Conservation (phyloP, 805 yeast genomes). For the Ogataea pilisensis region DNA sequence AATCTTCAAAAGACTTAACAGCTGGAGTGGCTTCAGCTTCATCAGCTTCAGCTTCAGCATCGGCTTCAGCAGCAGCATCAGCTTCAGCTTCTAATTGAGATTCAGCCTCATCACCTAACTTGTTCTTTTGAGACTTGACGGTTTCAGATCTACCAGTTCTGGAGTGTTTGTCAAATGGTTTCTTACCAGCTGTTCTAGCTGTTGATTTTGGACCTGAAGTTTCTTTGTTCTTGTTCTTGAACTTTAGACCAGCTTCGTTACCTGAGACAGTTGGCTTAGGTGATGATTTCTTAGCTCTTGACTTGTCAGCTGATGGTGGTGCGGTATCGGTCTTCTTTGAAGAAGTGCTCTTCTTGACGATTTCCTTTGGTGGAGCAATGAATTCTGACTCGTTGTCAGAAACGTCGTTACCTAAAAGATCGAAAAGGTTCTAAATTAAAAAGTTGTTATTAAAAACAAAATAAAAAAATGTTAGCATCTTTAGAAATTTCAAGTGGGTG, state of each 20-base stretch:
- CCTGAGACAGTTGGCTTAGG: slow-evolving; percentile 70
- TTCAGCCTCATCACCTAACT: slow-evolving; percentile 82
- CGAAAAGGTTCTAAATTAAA: slow-evolving; percentile 62
- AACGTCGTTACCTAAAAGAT: slow-evolving; percentile 84
- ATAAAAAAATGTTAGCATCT: slow-evolving; percentile 4
- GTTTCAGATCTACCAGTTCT: slow-evolving; percentile 82
- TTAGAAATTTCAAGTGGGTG: not conserved
- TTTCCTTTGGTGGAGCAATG: slow-evolving; percentile 58
- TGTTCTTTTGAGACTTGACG: slow-evolving; percentile 75
- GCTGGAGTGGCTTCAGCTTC: slow-evolving; percentile 36
- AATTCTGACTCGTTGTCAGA: slow-evolving; percentile 66
- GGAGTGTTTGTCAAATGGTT: slow-evolving; percentile 76
- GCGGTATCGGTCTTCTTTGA: slow-evolving; percentile 83
- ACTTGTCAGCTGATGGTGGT: slow-evolving; percentile 77
- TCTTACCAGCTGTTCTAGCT: slow-evolving; percentile 42
- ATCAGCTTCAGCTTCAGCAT: slow-evolving; percentile 37
- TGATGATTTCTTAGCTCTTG: slow-evolving; percentile 69
- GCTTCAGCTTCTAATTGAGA: slow-evolving; percentile 43
- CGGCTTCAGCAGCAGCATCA: slow-evolving; percentile 50
- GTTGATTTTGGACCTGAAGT: slow-evolving; percentile 54
- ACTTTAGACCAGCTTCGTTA: slow-evolving; percentile 83
- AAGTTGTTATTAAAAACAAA: too few relatives aligned
- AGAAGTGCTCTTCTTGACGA: slow-evolving; percentile 77
- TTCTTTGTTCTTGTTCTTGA: slow-evolving; percentile 66
- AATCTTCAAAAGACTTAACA: slow-evolving; percentile 76